Percentiles rank a stretch among this genome's conserved stretches.
Evolutionary conservation across 2,329 filamentous ascomycete species (phyloP).

Genomic region (Bipolaris bicolor): DNA sequence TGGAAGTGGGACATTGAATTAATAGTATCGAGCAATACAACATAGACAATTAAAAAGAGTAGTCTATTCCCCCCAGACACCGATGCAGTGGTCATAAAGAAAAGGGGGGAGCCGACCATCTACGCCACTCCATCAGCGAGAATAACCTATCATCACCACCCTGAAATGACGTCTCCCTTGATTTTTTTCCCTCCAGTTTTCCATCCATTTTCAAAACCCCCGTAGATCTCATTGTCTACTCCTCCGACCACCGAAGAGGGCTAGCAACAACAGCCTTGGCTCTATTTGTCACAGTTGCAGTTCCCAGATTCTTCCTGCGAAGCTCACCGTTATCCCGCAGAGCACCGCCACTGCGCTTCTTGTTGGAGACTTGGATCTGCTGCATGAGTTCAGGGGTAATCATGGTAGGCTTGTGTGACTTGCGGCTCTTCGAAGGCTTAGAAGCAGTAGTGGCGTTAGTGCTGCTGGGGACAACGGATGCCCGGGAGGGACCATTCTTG

Average conservation of each 20-base stretch:
- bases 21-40: too few species aligned
- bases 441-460: neutral
- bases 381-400: slow-evolving; percentile 2
- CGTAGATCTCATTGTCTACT: neutral
- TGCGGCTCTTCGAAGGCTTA: neutral
- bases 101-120: too few species aligned
- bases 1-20: too few species aligned
- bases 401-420: neutral
- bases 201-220: neutral
- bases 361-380: neutral
- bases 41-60: too few species aligned
- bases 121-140: too few species aligned
- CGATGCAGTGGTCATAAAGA: too few species aligned
- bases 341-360: neutral
- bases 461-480: neutral
- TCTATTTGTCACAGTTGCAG: neutral
- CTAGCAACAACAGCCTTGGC: neutral
- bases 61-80: too few species aligned
- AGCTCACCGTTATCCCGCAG: neutral
- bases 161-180: too few species aligned
- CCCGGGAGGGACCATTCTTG: neutral
- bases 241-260: slow-evolving; percentile 11
- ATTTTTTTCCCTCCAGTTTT: neutral
- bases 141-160: too few species aligned
- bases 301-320: neutral